phyloP scores from a whole-genome alignment of 192 early-diverging fungal genomes.

The Lunasporangiospora selenospora region DNA sequence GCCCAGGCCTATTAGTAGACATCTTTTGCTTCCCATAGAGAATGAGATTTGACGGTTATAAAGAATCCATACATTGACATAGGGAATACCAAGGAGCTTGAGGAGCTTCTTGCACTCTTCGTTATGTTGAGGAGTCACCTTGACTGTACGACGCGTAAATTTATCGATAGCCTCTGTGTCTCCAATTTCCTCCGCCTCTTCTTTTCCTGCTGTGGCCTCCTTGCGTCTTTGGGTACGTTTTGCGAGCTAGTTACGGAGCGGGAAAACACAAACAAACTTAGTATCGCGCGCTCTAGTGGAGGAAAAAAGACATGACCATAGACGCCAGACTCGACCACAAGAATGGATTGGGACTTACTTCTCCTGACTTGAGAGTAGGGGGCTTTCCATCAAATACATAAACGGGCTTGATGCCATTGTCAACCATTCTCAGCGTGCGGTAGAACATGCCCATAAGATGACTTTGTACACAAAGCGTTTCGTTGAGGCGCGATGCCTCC shows the following conservation, averaged over 20 bases:
- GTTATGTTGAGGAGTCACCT: constrained; percentile 94
- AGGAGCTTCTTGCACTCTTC: constrained; percentile 90
- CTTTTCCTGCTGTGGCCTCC: constrained; percentile 70
- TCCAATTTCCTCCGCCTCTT: constrained; percentile 77
- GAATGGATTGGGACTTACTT: constrained; percentile 56
- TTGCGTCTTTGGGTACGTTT: constrained; percentile 77
- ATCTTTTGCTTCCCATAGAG: too few relatives aligned
- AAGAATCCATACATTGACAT: constrained; percentile 66
- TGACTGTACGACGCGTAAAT: constrained; percentile 86
- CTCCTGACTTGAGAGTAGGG: constrained; percentile 88
- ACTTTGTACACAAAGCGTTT: too few relatives aligned
- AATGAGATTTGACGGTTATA: not conserved
- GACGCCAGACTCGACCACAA: not conserved
- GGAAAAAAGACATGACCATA: not conserved
- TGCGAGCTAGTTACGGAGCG: constrained; percentile 56
- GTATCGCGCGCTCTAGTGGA: not conserved
- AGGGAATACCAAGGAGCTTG: constrained; percentile 93
- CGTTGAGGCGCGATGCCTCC: too few relatives aligned
- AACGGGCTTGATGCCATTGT: constrained; percentile 94
- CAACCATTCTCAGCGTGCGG: constrained; percentile 95
- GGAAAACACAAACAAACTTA: constrained; percentile 2
- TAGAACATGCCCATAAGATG: constrained; percentile 98
- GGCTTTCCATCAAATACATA: constrained; percentile 99
- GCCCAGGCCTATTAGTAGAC: too few relatives aligned
- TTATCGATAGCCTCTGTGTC: constrained; percentile 84